phyloP scores from a whole-genome alignment of 2,329 filamentous ascomycete genomes.

The Talaromyces funiculosus region DNA sequence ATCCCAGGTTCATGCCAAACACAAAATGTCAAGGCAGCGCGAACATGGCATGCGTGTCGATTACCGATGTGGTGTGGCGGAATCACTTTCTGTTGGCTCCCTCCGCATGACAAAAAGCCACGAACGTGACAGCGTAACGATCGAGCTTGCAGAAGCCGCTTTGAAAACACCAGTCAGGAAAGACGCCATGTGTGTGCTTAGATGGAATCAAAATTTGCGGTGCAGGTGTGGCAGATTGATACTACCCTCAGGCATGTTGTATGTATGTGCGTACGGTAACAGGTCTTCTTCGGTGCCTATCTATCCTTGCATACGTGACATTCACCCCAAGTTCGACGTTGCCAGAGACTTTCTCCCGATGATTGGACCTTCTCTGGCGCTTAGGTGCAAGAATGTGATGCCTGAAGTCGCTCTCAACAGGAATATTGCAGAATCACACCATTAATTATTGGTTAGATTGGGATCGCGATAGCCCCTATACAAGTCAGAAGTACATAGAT shows the following conservation, averaged over 20 bases:
- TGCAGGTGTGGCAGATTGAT: neutral
- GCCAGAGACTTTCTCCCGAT: neutral
- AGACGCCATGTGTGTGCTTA: neutral
- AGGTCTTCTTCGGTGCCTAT: neutral
- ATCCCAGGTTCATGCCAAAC: neutral
- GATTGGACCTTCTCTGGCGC: neutral
- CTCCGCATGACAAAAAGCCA: neutral
- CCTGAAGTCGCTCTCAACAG: neutral
- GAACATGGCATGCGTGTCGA: slow-evolving; percentile 2
- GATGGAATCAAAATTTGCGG: neutral
- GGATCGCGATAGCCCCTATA: neutral
- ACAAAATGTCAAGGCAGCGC: neutral
- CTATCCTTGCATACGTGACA: neutral
- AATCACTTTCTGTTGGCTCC: neutral
- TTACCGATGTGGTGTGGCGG: slow-evolving; percentile 5
- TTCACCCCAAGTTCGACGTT: neutral
- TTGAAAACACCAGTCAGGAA: neutral
- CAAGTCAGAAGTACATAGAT: neutral
- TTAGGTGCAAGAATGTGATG: neutral
- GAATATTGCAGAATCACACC: no score
- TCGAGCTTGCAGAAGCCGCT: neutral
- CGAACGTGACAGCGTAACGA: neutral
- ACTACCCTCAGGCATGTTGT: neutral
- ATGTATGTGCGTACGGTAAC: neutral
- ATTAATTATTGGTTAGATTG: neutral